phyloP scores from a whole-genome alignment of 108 stramenopile species.

The Fragilariopsis cylindrus region DNA sequence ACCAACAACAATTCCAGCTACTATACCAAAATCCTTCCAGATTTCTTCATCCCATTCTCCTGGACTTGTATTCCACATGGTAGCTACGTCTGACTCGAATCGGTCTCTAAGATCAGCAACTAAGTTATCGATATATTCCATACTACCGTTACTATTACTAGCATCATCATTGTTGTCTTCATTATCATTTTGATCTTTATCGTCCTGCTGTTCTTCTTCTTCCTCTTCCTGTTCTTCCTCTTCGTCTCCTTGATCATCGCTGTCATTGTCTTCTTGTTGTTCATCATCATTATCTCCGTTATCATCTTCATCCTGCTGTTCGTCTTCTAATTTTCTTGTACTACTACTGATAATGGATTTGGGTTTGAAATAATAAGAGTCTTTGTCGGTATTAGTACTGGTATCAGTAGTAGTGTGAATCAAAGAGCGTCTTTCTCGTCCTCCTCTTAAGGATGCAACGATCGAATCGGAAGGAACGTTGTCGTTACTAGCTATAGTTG shows the following conservation, averaged over 20 bases:
- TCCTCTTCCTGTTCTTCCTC: neutral
- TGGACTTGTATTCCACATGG: conserved; percentile 11
- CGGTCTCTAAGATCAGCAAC: neutral
- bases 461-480: neutral
- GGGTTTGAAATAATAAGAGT: neutral
- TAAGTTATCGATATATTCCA: no score
- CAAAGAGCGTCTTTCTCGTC: neutral
- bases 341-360: neutral
- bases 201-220: neutral
- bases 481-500: neutral
- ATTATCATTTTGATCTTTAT: neutral
- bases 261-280: neutral
- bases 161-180: neutral
- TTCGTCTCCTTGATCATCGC: conserved; percentile 2
- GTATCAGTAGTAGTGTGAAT: neutral
- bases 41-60: conserved; percentile 7
- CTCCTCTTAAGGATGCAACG: neutral
- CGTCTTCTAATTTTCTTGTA: neutral
- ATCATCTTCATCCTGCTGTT: neutral
- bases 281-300: neutral
- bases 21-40: conserved; percentile 4
- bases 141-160: neutral
- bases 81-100: neutral
- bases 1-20: neutral
- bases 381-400: neutral